Conservation (phyloP, 352 stramenopile species). For the Phytophthora vignae region DNA sequence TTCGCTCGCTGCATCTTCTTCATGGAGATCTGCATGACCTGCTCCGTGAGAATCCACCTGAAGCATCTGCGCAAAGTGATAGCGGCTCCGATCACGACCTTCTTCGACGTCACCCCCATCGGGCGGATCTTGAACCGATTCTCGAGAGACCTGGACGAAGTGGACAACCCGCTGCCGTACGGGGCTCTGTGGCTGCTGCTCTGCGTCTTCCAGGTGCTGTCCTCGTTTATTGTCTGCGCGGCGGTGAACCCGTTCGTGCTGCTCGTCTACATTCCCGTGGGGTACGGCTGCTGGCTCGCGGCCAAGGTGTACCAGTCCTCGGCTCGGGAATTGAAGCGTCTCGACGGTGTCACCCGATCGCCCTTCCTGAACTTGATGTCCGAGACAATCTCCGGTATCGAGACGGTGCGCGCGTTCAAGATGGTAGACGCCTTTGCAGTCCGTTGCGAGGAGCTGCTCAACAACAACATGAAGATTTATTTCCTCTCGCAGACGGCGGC, state of each 20-base stretch:
- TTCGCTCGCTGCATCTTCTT: constrained; percentile 45
- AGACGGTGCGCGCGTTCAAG: constrained; percentile 90
- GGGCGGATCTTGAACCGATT: constrained; percentile 77
- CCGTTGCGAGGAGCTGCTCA: constrained; percentile 43
- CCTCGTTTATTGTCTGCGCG: constrained; percentile 48
- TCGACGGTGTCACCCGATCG: constrained; percentile 90
- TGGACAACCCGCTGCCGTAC: constrained; percentile 64
- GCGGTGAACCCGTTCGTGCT: constrained; percentile 52
- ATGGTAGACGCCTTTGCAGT: constrained; percentile 40
- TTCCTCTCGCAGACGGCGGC: constrained; percentile 43
- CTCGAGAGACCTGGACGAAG: constrained; percentile 66
- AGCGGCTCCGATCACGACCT: constrained; percentile 53
- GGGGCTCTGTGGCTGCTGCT: constrained; percentile 46
- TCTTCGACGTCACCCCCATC: constrained; percentile 75
- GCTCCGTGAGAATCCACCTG: constrained; percentile 45
- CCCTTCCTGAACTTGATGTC: constrained; percentile 94
- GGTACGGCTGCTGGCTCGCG: constrained; percentile 21
- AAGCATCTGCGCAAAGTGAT: constrained; percentile 56
- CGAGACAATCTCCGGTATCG: constrained; percentile 93
- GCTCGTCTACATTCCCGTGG: constrained; percentile 51
- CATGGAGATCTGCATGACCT: constrained; percentile 51
- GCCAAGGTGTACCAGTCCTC: constrained; percentile 87
- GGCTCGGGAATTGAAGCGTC: constrained; percentile 91
- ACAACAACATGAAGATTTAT: constrained; percentile 48
- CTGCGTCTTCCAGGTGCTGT: constrained; percentile 44